These are phyloP conservation scores for Cladochytrium tenue DNA, from an alignment of 371 early-diverging fungal species.

Conservation along the genomic window DNA sequence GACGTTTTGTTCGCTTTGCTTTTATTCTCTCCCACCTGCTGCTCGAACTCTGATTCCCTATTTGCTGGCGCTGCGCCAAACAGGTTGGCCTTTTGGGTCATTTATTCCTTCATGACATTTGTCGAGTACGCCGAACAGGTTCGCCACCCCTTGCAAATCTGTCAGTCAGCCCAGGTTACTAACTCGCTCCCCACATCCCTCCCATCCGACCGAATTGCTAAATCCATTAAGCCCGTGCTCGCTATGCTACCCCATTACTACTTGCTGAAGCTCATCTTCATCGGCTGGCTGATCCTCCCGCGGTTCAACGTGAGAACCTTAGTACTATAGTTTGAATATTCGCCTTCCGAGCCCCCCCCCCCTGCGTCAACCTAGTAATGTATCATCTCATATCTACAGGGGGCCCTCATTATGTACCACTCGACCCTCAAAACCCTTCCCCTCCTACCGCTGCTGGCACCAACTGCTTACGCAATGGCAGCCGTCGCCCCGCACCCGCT, in stretches of 20 bases:
- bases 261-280: conserved; percentile 18
- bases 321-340: too few species aligned
- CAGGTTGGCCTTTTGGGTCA: conserved; percentile 23
- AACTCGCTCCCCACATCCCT: not conserved
- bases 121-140: conserved; percentile 17
- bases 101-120: conserved; percentile 9
- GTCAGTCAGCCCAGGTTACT: not conserved
- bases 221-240: conserved; percentile 5
- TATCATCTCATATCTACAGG: too few species aligned
- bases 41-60: too few species aligned
- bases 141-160: not conserved
- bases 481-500: too few species aligned
- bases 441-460: too few species aligned
- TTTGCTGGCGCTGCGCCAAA: too few species aligned
- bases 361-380: too few species aligned
- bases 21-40: too few species aligned
- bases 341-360: too few species aligned
- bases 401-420: not conserved
- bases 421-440: too few species aligned
- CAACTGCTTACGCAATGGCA: too few species aligned
- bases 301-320: conserved; percentile 11
- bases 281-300: conserved; percentile 26
- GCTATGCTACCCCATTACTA: conserved; percentile 23
- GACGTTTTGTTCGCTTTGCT: too few species aligned
- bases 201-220: not conserved